Percentiles rank a stretch among this genome's conserved stretches.
phyloP scores from a whole-genome alignment of 306 rosid species.

The Cicer pinnatifidum region DNA sequence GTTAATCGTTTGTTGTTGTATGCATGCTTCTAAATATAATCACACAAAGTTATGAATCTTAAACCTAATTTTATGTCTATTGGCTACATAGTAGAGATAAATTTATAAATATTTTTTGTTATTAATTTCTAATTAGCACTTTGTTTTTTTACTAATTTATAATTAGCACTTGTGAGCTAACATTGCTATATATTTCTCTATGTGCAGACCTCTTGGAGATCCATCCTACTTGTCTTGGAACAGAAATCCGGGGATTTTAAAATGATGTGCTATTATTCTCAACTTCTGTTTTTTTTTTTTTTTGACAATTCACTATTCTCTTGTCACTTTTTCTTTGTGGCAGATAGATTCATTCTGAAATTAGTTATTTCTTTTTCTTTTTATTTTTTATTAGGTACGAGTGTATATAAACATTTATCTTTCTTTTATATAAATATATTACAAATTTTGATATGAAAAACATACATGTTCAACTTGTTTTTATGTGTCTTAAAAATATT shows the following conservation, averaged over 20 bases:
- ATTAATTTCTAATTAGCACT: no score
- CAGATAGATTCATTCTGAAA: conserved; percentile 29
- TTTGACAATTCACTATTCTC: not conserved
- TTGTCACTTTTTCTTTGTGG: conserved; percentile 3
- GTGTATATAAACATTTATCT: conserved; percentile 39
- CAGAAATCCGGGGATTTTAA: conserved; percentile 52
- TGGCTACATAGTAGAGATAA: not conserved
- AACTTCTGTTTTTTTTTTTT: not conserved
- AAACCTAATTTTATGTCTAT: no score
- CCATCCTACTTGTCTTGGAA: conserved; percentile 93
- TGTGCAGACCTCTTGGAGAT: conserved; percentile 91
- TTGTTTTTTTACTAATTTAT: not conserved
- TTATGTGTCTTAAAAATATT: no score
- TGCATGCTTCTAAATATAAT: no score
- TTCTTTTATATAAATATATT: not conserved
- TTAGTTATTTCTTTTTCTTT: conserved; percentile 2
- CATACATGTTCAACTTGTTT: not conserved
- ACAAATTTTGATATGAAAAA: conserved; percentile 21
- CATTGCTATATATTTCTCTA: conserved; percentile 38
- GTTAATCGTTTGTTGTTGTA: no score
- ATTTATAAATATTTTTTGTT: not conserved
- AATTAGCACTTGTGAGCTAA: conserved; percentile 28
- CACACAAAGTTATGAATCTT: no score
- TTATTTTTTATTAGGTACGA: conserved; percentile 18
- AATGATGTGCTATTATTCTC: conserved; percentile 32